phyloP scores from a whole-genome alignment of 768 basidiomycete genomes.

The Leucocoprinus birnbaumii region DNA sequence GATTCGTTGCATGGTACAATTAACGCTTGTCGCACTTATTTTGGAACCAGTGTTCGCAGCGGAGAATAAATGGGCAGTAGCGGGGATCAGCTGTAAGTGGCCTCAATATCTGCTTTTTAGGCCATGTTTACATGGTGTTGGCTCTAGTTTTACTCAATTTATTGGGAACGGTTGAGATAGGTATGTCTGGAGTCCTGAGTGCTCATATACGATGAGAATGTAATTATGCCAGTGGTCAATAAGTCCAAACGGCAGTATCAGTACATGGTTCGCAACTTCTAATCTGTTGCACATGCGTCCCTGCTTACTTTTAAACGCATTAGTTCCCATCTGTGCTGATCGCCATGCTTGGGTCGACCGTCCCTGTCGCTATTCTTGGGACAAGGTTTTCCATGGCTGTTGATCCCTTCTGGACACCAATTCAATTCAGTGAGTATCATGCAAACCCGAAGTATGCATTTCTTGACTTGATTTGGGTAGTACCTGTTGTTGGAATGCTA shows the following conservation, averaged over 20 bases:
- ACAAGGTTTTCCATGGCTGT: slow-evolving; percentile 73
- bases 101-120: neutral
- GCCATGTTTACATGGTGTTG: neutral
- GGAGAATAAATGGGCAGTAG: slow-evolving; percentile 72
- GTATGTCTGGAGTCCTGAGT: slow-evolving; percentile 30
- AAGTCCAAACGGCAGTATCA: slow-evolving; percentile 71
- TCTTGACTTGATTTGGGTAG: slow-evolving; percentile 29
- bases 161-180: slow-evolving; percentile 75
- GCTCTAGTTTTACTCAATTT: slow-evolving; percentile 63
- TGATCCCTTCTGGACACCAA: slow-evolving; percentile 80
- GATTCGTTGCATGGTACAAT: slow-evolving; percentile 72
- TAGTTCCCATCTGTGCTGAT: slow-evolving; percentile 67
- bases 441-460: neutral
- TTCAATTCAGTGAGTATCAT: slow-evolving; percentile 63
- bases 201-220: neutral
- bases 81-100: slow-evolving; percentile 65
- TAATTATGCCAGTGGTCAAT: slow-evolving; percentile 58
- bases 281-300: neutral
- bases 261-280: slow-evolving; percentile 56
- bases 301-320: neutral
- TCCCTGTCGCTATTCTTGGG: slow-evolving; percentile 78
- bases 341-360: slow-evolving; percentile 71
- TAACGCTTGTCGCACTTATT: slow-evolving; percentile 68
- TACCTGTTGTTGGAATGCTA: slow-evolving; percentile 85
- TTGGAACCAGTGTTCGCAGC: slow-evolving; percentile 75